phyloP scores from a whole-genome alignment of 2,329 filamentous ascomycete genomes.

The Cladosporium velox region DNA sequence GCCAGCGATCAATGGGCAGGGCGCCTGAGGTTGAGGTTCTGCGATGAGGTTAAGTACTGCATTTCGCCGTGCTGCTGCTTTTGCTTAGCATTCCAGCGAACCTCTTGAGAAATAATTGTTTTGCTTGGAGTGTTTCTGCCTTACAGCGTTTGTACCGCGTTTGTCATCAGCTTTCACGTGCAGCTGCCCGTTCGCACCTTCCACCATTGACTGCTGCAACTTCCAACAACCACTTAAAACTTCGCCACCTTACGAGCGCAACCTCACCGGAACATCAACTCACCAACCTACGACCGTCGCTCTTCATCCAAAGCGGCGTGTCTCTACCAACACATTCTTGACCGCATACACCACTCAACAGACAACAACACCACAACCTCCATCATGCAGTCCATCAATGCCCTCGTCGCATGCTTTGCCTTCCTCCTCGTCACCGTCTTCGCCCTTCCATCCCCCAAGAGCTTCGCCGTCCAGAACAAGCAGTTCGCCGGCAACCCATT shows the following conservation, averaged over 20 bases:
- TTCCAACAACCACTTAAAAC: not conserved
- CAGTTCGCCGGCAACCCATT: slow-evolving; percentile 22
- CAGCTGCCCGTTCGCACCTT: slow-evolving; percentile 9
- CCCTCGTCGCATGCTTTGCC: not conserved
- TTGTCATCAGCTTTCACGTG: slow-evolving; percentile 10
- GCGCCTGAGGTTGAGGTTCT: not conserved
- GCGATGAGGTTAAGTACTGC: not conserved
- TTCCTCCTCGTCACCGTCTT: slow-evolving; percentile 7
- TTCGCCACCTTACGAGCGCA: not conserved
- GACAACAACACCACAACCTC: not conserved
- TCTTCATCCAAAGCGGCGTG: not conserved
- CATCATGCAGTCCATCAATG: slow-evolving; percentile 14
- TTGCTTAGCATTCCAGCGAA: slow-evolving; percentile 6
- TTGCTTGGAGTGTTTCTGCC: not conserved
- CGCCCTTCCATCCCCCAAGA: not conserved
- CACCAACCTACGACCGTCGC: not conserved
- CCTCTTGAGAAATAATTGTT: not conserved
- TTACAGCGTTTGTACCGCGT: not conserved
- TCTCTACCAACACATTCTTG: not conserved
- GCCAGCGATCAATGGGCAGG: not conserved
- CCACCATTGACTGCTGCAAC: not conserved
- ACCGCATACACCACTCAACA: not conserved
- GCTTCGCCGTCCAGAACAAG: not conserved
- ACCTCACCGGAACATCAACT: not conserved
- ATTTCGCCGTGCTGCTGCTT: not conserved